Evolutionary conservation across 305 asterid genomes (phyloP).

Genomic region (Ilex paraguariensis): DNA sequence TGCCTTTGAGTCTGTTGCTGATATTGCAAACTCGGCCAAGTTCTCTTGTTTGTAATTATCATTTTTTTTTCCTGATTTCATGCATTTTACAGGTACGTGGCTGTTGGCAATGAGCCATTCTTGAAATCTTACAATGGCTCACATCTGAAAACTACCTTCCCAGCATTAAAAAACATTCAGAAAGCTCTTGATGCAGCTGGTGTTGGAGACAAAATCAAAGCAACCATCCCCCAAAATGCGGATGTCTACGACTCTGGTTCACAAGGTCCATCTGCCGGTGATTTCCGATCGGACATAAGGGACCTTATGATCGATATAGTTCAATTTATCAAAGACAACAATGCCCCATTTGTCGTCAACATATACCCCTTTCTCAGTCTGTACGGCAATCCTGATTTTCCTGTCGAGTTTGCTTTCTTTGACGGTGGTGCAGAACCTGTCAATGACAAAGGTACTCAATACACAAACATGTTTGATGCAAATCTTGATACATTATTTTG

Average conservation of each 20-base stretch:
- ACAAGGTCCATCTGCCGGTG: constrained; percentile 49
- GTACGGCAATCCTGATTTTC: constrained; percentile 39
- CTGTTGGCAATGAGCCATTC: constrained; percentile 79
- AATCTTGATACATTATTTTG: constrained; percentile 61
- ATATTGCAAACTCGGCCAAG: too few species aligned
- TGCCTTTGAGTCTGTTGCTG: too few species aligned
- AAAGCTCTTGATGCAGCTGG: constrained; percentile 54
- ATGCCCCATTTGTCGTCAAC: constrained; percentile 63
- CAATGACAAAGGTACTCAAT: constrained; percentile 33
- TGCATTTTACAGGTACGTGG: constrained; percentile 37
- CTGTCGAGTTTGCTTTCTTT: constrained; percentile 60
- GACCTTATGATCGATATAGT: constrained; percentile 48
- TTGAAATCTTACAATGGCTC: constrained; percentile 55
- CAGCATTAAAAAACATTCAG: constrained; percentile 63
- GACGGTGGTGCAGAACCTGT: constrained; percentile 40
- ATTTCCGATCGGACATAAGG: constrained; percentile 55
- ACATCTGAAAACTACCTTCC: constrained; percentile 28
- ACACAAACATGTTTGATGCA: constrained; percentile 62
- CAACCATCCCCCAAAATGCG: constrained; percentile 69
- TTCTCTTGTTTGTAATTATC: neutral
- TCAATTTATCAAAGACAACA: constrained; percentile 34
- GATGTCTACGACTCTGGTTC: constrained; percentile 56
- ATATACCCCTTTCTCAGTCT: constrained; percentile 75
- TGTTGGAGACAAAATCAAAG: constrained; percentile 51
- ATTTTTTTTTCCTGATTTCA: neutral